A percentile compares a stretch with the other conserved stretches of the same genome.
Evolutionary conservation across 148 eudicot genomes (phyloP).

Genomic region (Fagopyrum tataricum): DNA sequence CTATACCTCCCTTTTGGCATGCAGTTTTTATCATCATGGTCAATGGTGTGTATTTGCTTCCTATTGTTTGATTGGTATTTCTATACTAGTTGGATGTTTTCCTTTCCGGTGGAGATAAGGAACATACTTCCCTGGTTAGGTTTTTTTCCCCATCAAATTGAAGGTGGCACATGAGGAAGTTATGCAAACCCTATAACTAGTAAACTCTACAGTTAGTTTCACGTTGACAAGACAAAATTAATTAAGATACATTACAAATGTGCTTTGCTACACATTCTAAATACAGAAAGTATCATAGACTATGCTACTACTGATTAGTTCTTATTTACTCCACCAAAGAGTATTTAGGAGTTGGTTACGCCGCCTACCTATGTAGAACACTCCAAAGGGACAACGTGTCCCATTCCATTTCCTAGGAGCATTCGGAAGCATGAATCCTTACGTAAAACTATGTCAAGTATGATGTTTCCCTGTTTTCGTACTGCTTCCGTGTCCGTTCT

Average conservation of each 20-base stretch:
- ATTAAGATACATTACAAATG: background rate
- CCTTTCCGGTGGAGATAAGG: background rate
- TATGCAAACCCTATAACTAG: background rate
- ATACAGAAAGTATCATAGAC: background rate
- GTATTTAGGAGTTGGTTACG: background rate
- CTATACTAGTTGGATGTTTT: background rate
- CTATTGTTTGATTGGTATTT: background rate
- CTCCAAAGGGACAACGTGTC: too few relatives aligned
- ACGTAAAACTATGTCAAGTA: too few relatives aligned
- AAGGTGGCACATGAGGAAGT: background rate
- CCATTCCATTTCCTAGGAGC: too few relatives aligned
- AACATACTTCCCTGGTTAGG: background rate
- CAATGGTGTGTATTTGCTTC: constrained; percentile 27
- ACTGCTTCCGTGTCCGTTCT: too few relatives aligned
- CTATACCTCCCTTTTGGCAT: constrained; percentile 96
- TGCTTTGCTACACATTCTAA: background rate
- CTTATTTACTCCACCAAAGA: background rate
- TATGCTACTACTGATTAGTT: background rate
- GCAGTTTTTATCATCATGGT: constrained; percentile 62
- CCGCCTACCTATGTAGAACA: too few relatives aligned
- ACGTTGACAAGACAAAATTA: background rate
- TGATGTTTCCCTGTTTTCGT: too few relatives aligned
- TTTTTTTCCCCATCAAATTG: background rate
- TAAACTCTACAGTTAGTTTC: background rate
- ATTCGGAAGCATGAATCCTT: too few relatives aligned